These are phyloP conservation scores for Phlebiopsis gigantea DNA, from an alignment of 768 basidiomycete species.

Conservation along the genomic window DNA sequence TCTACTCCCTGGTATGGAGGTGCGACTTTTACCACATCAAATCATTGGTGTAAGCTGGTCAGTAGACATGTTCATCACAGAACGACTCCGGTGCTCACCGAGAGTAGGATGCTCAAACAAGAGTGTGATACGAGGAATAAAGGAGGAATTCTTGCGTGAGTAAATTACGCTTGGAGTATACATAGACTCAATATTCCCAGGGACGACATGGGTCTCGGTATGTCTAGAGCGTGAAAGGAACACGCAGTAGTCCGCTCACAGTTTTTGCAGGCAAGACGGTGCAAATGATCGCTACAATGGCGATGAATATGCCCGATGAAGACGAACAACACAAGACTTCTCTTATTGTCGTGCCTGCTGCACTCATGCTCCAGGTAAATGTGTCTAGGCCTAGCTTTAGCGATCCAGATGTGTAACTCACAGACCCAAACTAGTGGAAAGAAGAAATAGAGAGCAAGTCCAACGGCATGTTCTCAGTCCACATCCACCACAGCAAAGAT, in stretches of 20 bases:
- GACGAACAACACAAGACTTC: constrained; percentile 50
- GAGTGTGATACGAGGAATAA: constrained; percentile 41
- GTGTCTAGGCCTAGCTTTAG: constrained; percentile 5
- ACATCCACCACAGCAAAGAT: constrained; percentile 68
- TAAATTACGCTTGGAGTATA: constrained; percentile 14
- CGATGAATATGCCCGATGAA: constrained; percentile 48
- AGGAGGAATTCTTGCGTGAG: constrained; percentile 62
- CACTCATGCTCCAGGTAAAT: constrained; percentile 61
- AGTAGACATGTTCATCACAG: too few relatives aligned
- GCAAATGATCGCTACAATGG: constrained; percentile 79
- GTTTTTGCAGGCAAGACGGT: constrained; percentile 58
- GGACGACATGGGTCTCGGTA: constrained; percentile 67
- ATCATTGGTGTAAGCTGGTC: constrained; percentile 73
- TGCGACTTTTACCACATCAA: constrained; percentile 69
- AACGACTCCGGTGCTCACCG: too few relatives aligned
- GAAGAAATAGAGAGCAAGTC: constrained; percentile 69
- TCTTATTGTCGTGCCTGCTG: constrained; percentile 72
- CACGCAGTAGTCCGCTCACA: too few relatives aligned
- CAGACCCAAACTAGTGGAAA: constrained; percentile 47
- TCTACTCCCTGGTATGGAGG: constrained; percentile 61
- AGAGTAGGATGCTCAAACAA: constrained; percentile 61
- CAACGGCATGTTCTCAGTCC: constrained; percentile 53
- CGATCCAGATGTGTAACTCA: background rate
- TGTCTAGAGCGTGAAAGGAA: too few relatives aligned
- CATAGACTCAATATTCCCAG: constrained; percentile 24